Percentiles rank a stretch among this genome's conserved stretches.
These are phyloP conservation scores for Pichia gijzeniarum DNA, from an alignment of 805 yeast species.

Conservation along the genomic window DNA sequence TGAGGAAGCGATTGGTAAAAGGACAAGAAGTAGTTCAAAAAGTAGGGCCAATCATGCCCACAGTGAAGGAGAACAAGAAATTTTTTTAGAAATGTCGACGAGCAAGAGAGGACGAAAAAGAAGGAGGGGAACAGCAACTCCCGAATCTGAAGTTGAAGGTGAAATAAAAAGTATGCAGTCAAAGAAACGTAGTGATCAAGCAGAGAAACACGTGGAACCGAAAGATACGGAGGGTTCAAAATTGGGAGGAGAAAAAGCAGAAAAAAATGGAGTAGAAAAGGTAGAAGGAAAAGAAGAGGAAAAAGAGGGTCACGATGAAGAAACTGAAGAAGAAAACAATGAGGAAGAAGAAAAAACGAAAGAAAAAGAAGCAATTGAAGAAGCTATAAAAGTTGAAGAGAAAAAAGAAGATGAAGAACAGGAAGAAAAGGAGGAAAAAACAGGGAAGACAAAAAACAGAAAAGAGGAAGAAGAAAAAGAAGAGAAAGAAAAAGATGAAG, in stretches of 20 bases:
- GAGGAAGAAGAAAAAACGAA: constrained; percentile 13
- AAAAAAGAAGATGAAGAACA: constrained; percentile 10
- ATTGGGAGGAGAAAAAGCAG: not conserved
- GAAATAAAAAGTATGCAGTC: not conserved
- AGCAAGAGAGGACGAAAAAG: constrained; percentile 11
- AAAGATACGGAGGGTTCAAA: not conserved
- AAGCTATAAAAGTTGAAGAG: not conserved
- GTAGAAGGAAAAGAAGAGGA: constrained; percentile 2
- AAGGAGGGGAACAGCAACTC: not conserved
- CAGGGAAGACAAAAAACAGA: constrained; percentile 27
- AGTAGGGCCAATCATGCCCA: not conserved
- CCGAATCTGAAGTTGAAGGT: not conserved
- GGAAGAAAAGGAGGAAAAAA: constrained; percentile 28
- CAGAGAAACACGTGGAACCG: too few relatives aligned
- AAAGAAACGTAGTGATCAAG: not conserved
- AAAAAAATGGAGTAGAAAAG: constrained; percentile 1
- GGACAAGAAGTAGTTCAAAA: constrained; percentile 4
- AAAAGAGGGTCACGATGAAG: not conserved
- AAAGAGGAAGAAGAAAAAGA: constrained; percentile 3
- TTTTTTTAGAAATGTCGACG: not conserved
- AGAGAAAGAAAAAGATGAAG: constrained; percentile 2
- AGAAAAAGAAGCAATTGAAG: not conserved
- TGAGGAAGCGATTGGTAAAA: constrained; percentile 5
- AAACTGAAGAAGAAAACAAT: not conserved
- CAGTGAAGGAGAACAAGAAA: not conserved